Evolutionary conservation across 805 yeast genomes (phyloP), one percentile per base, ranked within the genome.

Genomic region (Kluyveromyces lactis): DNA sequence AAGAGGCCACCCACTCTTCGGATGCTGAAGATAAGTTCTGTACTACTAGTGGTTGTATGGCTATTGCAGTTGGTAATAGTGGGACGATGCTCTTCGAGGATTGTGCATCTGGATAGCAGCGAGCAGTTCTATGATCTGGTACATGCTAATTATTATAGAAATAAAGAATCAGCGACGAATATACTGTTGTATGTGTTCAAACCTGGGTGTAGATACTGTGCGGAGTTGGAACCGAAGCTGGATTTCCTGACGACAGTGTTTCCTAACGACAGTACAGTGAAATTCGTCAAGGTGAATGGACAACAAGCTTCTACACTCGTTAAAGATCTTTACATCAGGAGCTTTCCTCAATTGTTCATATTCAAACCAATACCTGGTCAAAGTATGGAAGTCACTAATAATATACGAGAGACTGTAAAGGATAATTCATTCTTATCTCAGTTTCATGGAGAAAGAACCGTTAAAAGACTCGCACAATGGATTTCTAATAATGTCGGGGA

Each of bases 301-400:
- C 51, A 55, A 10, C 41, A 48, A 10, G 63, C 63, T 45, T 53
- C 50, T 27, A 51, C 64, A 13, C 54, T 73, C 5, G 56, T 68
- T 28, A 49, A 48, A 26, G 52, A 67, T 35, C 73, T 74, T 42
- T 48, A 51, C 12, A 59, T 77, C 3, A 43, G 47, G 9, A 66
- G 64, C 15, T 78, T 63, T 50, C 85, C 85, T 1, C 61, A 71
- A 1, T 42, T 78, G 36, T 66, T 68, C 46, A 49, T 77, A 5
- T 68, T 72, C 43, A 56, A 68, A 26, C 60, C 21, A 15, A 18
- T 16, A 5, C 18, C 33, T 9, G 8, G 21, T 7, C 18, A 30
- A 11, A 15, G 6, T 7, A 5, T 30, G 21, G 33, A n/a, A 5
- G 33, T 4, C 7, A 10, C 12, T 11, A 19, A 13, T 21, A 21